phyloP scores from a whole-genome alignment of 768 basidiomycete species.

The Pholiota molesta region DNA sequence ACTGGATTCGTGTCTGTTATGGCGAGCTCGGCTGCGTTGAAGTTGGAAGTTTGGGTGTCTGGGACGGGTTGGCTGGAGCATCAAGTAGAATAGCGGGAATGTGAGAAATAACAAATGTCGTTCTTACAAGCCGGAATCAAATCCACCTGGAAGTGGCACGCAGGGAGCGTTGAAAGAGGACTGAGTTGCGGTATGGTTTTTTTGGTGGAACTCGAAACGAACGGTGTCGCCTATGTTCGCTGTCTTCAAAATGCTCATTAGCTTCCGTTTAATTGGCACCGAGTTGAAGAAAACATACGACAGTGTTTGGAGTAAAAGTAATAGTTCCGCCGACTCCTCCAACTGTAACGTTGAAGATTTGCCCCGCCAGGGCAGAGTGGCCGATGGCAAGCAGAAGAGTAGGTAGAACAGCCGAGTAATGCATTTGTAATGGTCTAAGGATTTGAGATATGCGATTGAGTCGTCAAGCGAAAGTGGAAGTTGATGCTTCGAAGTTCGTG shows the following conservation, averaged over 20 bases:
- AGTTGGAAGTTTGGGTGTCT: slow-evolving; percentile 40
- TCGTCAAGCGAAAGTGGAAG: slow-evolving; percentile 1
- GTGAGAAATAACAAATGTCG: background rate
- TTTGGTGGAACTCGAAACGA: slow-evolving; percentile 53
- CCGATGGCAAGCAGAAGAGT: slow-evolving; percentile 21
- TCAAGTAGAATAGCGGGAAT: background rate
- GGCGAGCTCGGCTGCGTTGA: slow-evolving; percentile 46
- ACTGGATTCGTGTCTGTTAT: slow-evolving; percentile 43
- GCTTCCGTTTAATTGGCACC: background rate
- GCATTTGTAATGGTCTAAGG: slow-evolving; percentile 1
- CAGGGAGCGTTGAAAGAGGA: slow-evolving; percentile 57
- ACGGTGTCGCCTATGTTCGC: slow-evolving; percentile 50
- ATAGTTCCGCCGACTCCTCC: slow-evolving; percentile 44
- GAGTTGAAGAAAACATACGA: slow-evolving; percentile 32
- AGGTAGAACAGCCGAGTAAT: slow-evolving; percentile 4
- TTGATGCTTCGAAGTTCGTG: background rate
- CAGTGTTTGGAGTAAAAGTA: slow-evolving; percentile 41
- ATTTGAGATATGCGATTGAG: background rate
- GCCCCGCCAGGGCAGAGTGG: slow-evolving; percentile 37
- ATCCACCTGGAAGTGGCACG: slow-evolving; percentile 40
- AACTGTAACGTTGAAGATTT: slow-evolving; percentile 47
- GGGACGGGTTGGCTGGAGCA: slow-evolving; percentile 47
- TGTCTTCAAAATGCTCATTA: slow-evolving; percentile 32
- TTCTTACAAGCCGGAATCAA: slow-evolving; percentile 60
- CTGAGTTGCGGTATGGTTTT: slow-evolving; percentile 64